Evolutionary conservation across 345 rosid species (phyloP).

Genomic region (Erysimum cheiranthoides): DNA sequence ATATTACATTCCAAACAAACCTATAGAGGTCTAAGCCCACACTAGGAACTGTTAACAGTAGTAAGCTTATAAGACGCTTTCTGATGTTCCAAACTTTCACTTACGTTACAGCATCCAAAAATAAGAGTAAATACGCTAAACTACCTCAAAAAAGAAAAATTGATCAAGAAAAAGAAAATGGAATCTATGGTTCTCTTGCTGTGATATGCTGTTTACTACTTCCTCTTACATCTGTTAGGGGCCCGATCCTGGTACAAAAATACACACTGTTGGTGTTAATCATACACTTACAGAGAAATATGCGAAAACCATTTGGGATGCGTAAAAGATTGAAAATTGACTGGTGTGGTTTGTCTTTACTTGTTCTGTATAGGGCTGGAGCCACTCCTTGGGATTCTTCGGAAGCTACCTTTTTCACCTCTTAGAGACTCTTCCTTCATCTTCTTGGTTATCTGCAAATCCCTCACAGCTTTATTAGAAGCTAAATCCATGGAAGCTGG

Average conservation of each 20-base stretch:
- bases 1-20: constrained; percentile 9
- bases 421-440: constrained; percentile 41
- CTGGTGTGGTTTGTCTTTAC: constrained; percentile 45
- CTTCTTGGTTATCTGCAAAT: constrained; percentile 49
- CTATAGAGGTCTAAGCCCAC: constrained; percentile 18
- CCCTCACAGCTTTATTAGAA: constrained; percentile 43
- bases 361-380: constrained; percentile 81
- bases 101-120: constrained; percentile 28
- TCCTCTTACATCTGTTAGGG: constrained; percentile 36
- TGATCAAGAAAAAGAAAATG: constrained; percentile 11
- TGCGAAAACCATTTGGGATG: constrained; percentile 23
- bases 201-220: constrained; percentile 40
- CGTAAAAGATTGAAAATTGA: constrained; percentile 22
- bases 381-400: constrained; percentile 70
- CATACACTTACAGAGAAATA: not conserved
- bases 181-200: constrained; percentile 32
- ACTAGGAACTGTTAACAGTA: constrained; percentile 25
- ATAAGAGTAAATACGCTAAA: constrained; percentile 31
- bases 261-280: constrained; percentile 26
- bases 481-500: constrained; percentile 41
- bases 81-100: constrained; percentile 12
- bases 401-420: constrained; percentile 60
- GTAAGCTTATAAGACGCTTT: constrained; percentile 24
- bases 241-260: constrained; percentile 48
- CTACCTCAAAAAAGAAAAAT: constrained; percentile 14